Conservation (phyloP, 1,284 basidiomycete genomes). For the Inonotus obliquus region DNA sequence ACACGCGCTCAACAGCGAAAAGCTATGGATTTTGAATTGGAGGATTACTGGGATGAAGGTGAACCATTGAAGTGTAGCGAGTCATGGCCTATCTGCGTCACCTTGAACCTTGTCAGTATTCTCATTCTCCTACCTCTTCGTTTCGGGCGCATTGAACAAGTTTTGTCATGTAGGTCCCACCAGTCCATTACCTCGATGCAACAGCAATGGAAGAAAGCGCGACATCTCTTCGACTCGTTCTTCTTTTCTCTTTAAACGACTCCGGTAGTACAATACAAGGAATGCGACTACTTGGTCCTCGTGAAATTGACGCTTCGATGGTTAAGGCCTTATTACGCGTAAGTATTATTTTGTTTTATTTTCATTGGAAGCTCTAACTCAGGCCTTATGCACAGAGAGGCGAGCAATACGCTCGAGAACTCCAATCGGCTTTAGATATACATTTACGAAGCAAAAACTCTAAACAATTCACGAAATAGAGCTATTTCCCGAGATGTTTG, state of each 20-base stretch:
- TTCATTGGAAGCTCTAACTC: too few relatives aligned
- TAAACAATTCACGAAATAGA: neutral
- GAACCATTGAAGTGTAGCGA: constrained; percentile 48
- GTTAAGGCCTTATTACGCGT: constrained; percentile 53
- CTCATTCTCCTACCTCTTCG: neutral
- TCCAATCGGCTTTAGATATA: constrained; percentile 31
- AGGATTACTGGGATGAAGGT: constrained; percentile 82
- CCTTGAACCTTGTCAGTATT: constrained; percentile 64
- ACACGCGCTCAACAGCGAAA: constrained; percentile 38
- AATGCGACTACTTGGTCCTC: constrained; percentile 56
- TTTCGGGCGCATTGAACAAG: neutral
- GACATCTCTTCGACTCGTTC: constrained; percentile 46
- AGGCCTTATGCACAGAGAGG: constrained; percentile 32
- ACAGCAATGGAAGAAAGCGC: constrained; percentile 61
- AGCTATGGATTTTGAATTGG: constrained; percentile 74
- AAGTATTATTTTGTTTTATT: constrained; percentile 7
- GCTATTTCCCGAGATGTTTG: neutral
- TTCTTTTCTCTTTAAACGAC: constrained; percentile 54
- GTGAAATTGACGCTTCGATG: constrained; percentile 43
- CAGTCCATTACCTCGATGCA: constrained; percentile 65
- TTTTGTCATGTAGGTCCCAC: constrained; percentile 38
- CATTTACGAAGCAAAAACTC: constrained; percentile 34
- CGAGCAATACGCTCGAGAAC: constrained; percentile 32
- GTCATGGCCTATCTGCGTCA: constrained; percentile 68
- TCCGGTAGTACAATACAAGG: constrained; percentile 42